Evolutionary conservation across 495 filamentous ascomycete genomes (phyloP).

Genomic region (Hamigera avellanea): DNA sequence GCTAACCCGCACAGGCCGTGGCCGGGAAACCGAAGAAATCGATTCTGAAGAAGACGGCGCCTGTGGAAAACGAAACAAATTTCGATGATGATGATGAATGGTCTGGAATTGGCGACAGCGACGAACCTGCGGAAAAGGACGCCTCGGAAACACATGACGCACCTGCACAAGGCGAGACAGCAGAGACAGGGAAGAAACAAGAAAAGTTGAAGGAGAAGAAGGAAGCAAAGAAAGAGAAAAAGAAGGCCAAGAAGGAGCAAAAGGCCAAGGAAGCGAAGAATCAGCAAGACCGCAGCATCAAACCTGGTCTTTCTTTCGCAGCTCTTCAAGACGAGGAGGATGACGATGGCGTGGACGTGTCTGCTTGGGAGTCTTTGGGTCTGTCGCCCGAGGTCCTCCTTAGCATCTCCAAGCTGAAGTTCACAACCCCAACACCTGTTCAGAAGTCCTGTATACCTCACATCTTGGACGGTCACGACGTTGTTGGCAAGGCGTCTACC

Average conservation of each 20-base stretch:
- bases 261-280: constrained; percentile 5
- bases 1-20: constrained; percentile 15
- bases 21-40: constrained; percentile 26
- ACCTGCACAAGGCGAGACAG: constrained; percentile 9
- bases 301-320: constrained; percentile 25
- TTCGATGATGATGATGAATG: constrained; percentile 41
- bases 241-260: constrained; percentile 3
- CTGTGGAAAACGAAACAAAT: constrained; percentile 5
- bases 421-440: constrained; percentile 68
- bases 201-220: constrained; percentile 22
- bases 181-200: constrained; percentile 6
- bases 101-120: constrained; percentile 39
- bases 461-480: constrained; percentile 75
- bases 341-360: constrained; percentile 41
- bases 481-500: constrained; percentile 90
- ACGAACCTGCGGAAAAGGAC: constrained; percentile 14
- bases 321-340: constrained; percentile 29
- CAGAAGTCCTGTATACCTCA: constrained; percentile 67
- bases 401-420: constrained; percentile 66
- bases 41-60: constrained; percentile 16
- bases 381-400: constrained; percentile 58
- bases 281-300: constrained; percentile 13
- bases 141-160: constrained; percentile 9
- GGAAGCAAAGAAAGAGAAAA: constrained; percentile 23
- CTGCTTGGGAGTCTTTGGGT: constrained; percentile 62